Evolutionary conservation across 2,329 filamentous ascomycete genomes (phyloP), one percentile per base, ranked within the genome.

Genomic region (Byssoonygena ceratinophila): DNA sequence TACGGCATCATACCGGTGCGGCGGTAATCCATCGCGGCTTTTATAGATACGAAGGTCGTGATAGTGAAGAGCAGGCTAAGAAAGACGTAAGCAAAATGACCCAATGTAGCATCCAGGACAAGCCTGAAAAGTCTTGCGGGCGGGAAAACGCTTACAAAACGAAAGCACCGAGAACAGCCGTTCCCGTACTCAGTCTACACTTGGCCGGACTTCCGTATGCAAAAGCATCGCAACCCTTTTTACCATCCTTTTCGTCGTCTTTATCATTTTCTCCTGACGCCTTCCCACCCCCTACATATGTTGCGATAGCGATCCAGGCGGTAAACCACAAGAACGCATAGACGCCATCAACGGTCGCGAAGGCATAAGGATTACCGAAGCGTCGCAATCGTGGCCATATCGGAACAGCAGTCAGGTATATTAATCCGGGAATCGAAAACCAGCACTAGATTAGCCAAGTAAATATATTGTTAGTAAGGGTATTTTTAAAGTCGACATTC

Each of bases 341-440:
- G 22, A 81, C 59, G 12, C 71, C 64, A 59, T 83, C 80, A 53
- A 82, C 63, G 1, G 70, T 67, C 7, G 76, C 74, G 61, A 81
- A 80, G 49, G 77, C 79, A 60, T 81, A 81, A 34, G 77, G 75
- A 59, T 80, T 81, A 53, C 76, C 76, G 60, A 82, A 79, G 48
- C 74, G 72, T 58, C 72, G 71, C 23, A 78, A 75, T 56, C 79
- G 76, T 22, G 74, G 73, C 75, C 78, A 82, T 68, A 80, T 77
- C 4, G 80, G 79, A 3, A 80, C 76, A 63, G 78, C 78, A 43
- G 75, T 71, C 51, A 80, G 75, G 63, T 82, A 83, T 53, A 81
- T 69, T 32, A 82, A 67, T 25, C 75, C 76, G 11, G 79, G 79
- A 39, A 79, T 70, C 39, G 74, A 76, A 57, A 81, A 64, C 71